phyloP scores from a whole-genome alignment of 1,284 basidiomycete genomes.

The Peniophora sp. region DNA sequence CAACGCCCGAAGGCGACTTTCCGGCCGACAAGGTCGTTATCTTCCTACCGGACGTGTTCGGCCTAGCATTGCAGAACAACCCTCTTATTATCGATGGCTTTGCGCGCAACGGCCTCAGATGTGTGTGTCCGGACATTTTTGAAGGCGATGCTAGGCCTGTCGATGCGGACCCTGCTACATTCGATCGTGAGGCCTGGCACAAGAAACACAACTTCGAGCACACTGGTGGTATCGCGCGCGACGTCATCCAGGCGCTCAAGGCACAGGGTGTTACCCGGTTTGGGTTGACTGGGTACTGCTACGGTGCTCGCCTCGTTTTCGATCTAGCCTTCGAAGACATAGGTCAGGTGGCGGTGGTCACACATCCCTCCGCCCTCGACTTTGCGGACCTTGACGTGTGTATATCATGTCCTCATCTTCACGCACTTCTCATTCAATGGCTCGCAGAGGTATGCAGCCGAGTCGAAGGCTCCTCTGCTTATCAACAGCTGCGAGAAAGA shows the following conservation, averaged over 20 bases:
- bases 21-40: constrained; percentile 43
- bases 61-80: constrained; percentile 22
- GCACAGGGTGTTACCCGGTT: neutral
- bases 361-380: neutral
- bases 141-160: neutral
- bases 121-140: neutral
- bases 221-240: neutral
- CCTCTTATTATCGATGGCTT: constrained; percentile 16
- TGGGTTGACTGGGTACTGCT: neutral
- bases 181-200: neutral
- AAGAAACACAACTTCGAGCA: neutral
- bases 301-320: neutral
- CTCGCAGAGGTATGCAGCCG: neutral
- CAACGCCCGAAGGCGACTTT: constrained; percentile 37
- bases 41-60: constrained; percentile 36
- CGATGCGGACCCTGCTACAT: neutral
- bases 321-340: neutral
- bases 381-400: constrained; percentile 16
- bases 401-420: neutral
- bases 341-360: neutral
- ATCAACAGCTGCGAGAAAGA: neutral
- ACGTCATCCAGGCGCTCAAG: neutral
- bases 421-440: neutral
- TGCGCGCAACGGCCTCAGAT: neutral
- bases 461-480: neutral